phyloP scores from a whole-genome alignment of 371 early-diverging fungal species.

The Sporodiniella umbellata region DNA sequence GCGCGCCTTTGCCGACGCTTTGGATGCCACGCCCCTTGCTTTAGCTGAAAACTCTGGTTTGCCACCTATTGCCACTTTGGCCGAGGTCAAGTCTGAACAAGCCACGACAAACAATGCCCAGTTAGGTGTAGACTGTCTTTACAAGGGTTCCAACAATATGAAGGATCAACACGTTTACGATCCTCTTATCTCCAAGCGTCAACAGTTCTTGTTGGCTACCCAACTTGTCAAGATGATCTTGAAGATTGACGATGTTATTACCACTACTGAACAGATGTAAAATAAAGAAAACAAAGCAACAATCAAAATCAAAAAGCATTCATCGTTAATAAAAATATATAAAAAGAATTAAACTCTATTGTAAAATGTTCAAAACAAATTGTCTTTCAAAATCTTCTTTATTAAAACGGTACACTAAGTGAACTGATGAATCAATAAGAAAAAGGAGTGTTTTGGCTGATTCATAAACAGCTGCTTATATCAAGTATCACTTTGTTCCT shows the following conservation, averaged over 20 bases:
- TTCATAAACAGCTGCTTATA: too few relatives aligned
- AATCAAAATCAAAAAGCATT: too few relatives aligned
- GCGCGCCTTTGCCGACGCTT: constrained; percentile 95
- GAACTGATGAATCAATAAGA: too few relatives aligned
- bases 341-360: neutral
- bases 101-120: constrained; percentile 78
- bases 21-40: constrained; percentile 96
- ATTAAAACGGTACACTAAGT: too few relatives aligned
- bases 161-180: constrained; percentile 97
- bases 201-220: constrained; percentile 95
- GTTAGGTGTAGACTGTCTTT: constrained; percentile 97
- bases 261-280: constrained; percentile 22
- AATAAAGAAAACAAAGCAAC: neutral
- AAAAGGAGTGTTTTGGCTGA: too few relatives aligned
- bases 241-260: constrained; percentile 95
- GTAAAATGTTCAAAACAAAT: too few relatives aligned
- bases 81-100: constrained; percentile 93
- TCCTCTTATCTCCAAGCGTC: constrained; percentile 98
- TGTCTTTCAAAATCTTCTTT: too few relatives aligned
- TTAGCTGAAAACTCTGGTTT: constrained; percentile 98
- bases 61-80: constrained; percentile 93
- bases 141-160: constrained; percentile 95
- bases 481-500: too few relatives aligned
- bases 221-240: constrained; percentile 99
- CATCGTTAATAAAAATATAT: too few relatives aligned